These are phyloP conservation scores for Mycosphaerelloides madeirae DNA, from an alignment of 2,329 filamentous ascomycete genomes.

Conservation along the genomic window DNA sequence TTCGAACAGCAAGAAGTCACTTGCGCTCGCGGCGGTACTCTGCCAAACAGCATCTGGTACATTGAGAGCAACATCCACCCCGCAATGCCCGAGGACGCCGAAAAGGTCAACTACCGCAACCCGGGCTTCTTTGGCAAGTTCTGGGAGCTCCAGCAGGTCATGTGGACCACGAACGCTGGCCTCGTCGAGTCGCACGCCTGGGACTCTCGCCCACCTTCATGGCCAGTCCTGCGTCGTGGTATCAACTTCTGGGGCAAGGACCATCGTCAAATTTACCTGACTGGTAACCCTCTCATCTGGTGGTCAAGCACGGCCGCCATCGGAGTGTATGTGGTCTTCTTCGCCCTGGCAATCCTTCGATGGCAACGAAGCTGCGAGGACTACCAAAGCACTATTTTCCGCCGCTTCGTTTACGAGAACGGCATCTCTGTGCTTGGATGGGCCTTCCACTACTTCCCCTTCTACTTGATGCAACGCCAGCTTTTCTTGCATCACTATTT, in stretches of 20 bases:
- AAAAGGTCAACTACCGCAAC: conserved; percentile 93
- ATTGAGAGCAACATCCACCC: conserved; percentile 87
- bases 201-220: conserved; percentile 91
- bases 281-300: conserved; percentile 94
- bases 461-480: conserved; percentile 96
- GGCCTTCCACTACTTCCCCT: conserved; percentile 98
- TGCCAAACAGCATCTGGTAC: conserved; percentile 97
- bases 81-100: conserved; percentile 65
- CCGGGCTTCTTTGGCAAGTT: conserved; percentile 98
- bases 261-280: conserved; percentile 90
- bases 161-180: conserved; percentile 98
- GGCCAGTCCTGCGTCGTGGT: conserved; percentile 85
- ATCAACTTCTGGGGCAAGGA: conserved; percentile 99
- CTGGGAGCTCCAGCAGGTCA: conserved; percentile 92
- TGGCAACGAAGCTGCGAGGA: conserved; percentile 94
- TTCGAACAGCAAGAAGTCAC: conserved; percentile 99
- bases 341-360: conserved; percentile 77
- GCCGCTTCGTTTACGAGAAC: conserved; percentile 96
- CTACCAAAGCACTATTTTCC: conserved; percentile 76
- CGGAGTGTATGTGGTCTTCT: conserved; percentile 73
- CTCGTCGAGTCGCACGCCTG: conserved; percentile 95
- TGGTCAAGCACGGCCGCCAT: conserved; percentile 80
- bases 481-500: conserved; percentile 99
- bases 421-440: conserved; percentile 86
- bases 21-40: conserved; percentile 81